phyloP scores from a whole-genome alignment of 441 rosid genomes.

The Croton setiger region DNA sequence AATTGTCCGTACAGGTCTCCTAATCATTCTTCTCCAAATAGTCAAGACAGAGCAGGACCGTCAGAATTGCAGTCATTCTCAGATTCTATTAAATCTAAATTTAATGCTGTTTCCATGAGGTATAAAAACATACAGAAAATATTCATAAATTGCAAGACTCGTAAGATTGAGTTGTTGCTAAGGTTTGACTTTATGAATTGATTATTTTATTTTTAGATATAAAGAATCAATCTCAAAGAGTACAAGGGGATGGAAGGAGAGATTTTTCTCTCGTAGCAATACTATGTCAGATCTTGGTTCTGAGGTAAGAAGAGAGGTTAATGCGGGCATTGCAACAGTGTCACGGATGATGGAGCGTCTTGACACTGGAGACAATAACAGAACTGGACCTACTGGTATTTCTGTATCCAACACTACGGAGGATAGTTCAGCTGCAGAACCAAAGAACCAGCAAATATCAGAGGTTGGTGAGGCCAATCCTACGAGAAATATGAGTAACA shows the following conservation, averaged over 20 bases:
- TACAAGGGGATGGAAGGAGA: slow-evolving; percentile 73
- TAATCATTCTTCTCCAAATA: slow-evolving; percentile 51
- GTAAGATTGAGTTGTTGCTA: too few species aligned
- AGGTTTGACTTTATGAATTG: slow-evolving; percentile 3
- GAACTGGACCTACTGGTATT: slow-evolving; percentile 25
- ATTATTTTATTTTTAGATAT: slow-evolving; percentile 34
- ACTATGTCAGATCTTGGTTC: slow-evolving; percentile 52
- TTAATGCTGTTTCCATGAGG: slow-evolving; percentile 76
- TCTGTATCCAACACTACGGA: slow-evolving; percentile 38
- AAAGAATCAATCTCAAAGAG: slow-evolving; percentile 70
- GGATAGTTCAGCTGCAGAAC: slow-evolving; percentile 28
- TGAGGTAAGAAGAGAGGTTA: slow-evolving; percentile 62
- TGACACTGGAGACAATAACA: slow-evolving; percentile 37
- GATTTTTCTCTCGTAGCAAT: slow-evolving; percentile 54
- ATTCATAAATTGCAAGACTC: neutral
- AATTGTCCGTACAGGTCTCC: slow-evolving; percentile 31
- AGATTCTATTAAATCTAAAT: slow-evolving; percentile 70
- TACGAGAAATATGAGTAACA: slow-evolving; percentile 25
- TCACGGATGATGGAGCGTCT: slow-evolving; percentile 65
- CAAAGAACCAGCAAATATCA: slow-evolving; percentile 25
- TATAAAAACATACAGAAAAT: slow-evolving; percentile 18
- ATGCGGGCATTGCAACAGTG: slow-evolving; percentile 60
- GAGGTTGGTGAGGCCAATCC: slow-evolving; percentile 32
- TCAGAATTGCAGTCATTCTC: slow-evolving; percentile 81
- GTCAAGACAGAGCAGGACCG: slow-evolving; percentile 81